Base-by-base conservation (phyloP, 2,329 filamentous ascomycete species). In the Aspergillus sp. region DNA sequence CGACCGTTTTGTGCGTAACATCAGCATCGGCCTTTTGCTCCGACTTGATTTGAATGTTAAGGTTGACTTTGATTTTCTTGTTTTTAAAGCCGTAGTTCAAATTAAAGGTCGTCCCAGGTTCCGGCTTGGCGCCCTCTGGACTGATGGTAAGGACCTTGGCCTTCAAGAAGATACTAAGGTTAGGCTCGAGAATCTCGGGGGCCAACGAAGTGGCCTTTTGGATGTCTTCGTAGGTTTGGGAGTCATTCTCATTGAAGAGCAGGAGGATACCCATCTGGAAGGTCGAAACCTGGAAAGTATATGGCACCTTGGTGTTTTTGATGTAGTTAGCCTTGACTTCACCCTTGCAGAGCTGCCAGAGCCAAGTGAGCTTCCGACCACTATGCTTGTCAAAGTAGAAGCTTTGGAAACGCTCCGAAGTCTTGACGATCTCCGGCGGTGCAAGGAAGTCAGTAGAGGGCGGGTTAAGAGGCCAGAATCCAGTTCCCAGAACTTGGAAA, bases 1-100 rank as follows among this genome's bases (percentile, higher is more conserved):
- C 93, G 57, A 98, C 96, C 3, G 90, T 97, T 81, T 98, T 98
- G 76, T 97, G 95, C 6, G 93, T 98, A 64, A 98, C 93, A 49
- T 89, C 90, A 52, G 90, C 86, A 68, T 98, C 93, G 52, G 93
- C 88, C 77, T 96, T 97, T 62, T 91, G 85, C 71, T 98, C 94
- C 30, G 90, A 87, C 72, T 95, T 91, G 71, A 95, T 90, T 45
- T 84, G 86, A 43, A 97, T 85, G 68, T 98, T 98, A 42, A 98
- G 76, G 62, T 98, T 98, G 58, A 97, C 85, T 61, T 95, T 90
- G 57, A 96, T 84, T 77, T 97, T 98, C 79, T 98, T 98, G 74
- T 84, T 90, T 79, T 95, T 96, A 77, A 97, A 97, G 62, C 90
- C 88, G 54, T 90, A 86, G 71, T 98, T 98, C 48, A 98, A 77